Evolutionary conservation across 768 basidiomycete species (phyloP).

Genomic region (Polyporus arcularius): DNA sequence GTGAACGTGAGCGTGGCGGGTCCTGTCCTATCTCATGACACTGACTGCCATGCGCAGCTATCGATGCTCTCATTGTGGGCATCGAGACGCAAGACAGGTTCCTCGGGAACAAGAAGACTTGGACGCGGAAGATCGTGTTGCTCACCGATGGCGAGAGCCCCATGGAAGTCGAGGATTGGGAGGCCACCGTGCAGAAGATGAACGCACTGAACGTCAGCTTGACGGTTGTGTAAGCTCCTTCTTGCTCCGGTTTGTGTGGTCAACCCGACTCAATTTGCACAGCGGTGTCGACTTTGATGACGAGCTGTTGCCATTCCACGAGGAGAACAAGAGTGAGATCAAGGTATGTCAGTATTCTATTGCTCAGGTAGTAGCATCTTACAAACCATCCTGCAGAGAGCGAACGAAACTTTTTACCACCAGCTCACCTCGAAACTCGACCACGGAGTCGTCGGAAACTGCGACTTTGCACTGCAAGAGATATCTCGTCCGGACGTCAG

Average conservation of each 20-base stretch:
- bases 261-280: not conserved
- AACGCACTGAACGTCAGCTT: constrained; percentile 56
- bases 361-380: not conserved
- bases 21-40: not conserved
- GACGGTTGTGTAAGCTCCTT: constrained; percentile 65
- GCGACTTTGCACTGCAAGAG: constrained; percentile 64
- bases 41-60: constrained; percentile 45
- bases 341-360: constrained; percentile 53
- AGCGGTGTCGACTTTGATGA: constrained; percentile 93
- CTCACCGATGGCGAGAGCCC: constrained; percentile 85
- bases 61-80: constrained; percentile 86
- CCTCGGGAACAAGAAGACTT: constrained; percentile 71
- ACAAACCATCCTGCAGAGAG: constrained; percentile 43
- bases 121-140: constrained; percentile 82
- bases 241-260: constrained; percentile 1
- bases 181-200: constrained; percentile 66
- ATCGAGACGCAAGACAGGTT: constrained; percentile 76
- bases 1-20: constrained; percentile 59
- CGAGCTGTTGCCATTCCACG: constrained; percentile 58
- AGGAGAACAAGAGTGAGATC: constrained; percentile 66
- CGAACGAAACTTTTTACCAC: constrained; percentile 75
- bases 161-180: constrained; percentile 77
- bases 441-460: constrained; percentile 61
- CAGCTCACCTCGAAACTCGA: constrained; percentile 43
- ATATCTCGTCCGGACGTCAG: constrained; percentile 64